These are phyloP conservation scores for Fagus sylvatica DNA, from an alignment of 306 rosid genomes.

Conservation along the genomic window DNA sequence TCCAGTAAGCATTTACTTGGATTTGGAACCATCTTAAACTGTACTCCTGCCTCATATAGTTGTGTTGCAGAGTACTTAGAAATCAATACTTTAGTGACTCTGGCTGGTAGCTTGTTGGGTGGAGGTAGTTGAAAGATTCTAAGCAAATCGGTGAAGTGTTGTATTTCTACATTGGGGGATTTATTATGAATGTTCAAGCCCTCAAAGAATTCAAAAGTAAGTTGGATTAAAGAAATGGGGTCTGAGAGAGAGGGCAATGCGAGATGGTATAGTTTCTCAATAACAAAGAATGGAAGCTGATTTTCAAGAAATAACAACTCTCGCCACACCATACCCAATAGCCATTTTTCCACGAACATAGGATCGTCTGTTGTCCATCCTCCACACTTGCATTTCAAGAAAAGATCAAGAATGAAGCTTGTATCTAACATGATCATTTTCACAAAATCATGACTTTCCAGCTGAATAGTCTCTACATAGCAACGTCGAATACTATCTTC, in stretches of 20 bases:
- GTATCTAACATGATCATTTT: slow-evolving; percentile 30
- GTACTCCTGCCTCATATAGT: slow-evolving; percentile 30
- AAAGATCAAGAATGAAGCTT: slow-evolving; percentile 26
- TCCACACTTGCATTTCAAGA: neutral
- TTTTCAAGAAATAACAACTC: slow-evolving; percentile 37
- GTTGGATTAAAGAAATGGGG: slow-evolving; percentile 3
- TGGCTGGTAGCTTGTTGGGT: too few relatives aligned
- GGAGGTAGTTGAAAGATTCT: slow-evolving; percentile 29
- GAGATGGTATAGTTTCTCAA: neutral
- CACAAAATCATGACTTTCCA: slow-evolving; percentile 11
- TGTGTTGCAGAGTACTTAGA: too few relatives aligned
- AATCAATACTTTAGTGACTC: accelerated
- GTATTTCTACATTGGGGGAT: neutral
- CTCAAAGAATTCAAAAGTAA: slow-evolving; percentile 14
- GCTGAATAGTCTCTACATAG: slow-evolving; percentile 13
- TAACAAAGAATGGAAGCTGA: slow-evolving; percentile 29
- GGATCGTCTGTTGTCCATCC: neutral
- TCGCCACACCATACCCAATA: neutral
- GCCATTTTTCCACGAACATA: too few relatives aligned
- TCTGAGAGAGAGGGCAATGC: neutral
- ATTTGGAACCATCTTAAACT: neutral
- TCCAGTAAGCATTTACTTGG: slow-evolving; percentile 12
- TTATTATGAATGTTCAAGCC: slow-evolving; percentile 12
- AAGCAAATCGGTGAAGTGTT: slow-evolving; percentile 39
- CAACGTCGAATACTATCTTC: slow-evolving; percentile 1